These are phyloP conservation scores for Aspergillus nidulans DNA, from an alignment of 495 filamentous ascomycete genomes.

Conservation along the genomic window DNA sequence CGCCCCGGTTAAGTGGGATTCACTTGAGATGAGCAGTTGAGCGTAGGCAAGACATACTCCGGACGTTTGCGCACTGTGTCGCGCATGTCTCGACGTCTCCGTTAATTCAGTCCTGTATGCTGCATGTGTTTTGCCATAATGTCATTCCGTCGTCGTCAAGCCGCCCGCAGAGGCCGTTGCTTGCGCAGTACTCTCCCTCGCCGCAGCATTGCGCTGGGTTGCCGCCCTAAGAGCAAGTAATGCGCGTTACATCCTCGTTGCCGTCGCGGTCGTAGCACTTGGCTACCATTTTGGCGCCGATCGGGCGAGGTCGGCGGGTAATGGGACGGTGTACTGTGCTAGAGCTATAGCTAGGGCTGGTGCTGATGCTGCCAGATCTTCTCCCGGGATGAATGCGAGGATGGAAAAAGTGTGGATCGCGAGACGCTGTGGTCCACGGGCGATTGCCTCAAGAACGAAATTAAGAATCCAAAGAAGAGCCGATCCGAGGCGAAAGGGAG, in stretches of 20 bases:
- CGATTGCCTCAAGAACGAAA: too few relatives aligned
- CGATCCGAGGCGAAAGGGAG: too few relatives aligned
- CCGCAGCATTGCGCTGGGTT: not conserved
- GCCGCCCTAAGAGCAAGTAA: not conserved
- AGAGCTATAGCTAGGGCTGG: too few relatives aligned
- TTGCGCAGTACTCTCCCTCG: not conserved
- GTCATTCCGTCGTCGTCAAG: not conserved
- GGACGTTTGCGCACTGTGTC: not conserved
- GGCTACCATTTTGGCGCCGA: not conserved
- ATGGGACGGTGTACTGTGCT: too few relatives aligned
- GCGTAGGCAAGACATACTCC: not conserved
- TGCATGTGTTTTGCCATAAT: not conserved
- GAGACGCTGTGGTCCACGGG: too few relatives aligned
- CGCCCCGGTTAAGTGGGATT: not conserved
- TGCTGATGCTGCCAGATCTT: too few relatives aligned
- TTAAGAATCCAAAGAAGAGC: too few relatives aligned
- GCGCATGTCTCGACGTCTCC: not conserved
- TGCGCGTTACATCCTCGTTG: not conserved
- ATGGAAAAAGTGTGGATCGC: too few relatives aligned
- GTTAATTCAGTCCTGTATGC: not conserved
- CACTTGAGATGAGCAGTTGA: too few relatives aligned
- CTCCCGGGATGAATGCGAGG: too few relatives aligned
- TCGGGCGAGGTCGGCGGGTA: too few relatives aligned
- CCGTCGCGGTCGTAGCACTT: not conserved
- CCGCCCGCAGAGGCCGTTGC: not conserved